Evolutionary conservation across 139 green algal genomes (phyloP), one percentile per base, ranked within the genome.

Genomic region (Ettlia oleoabundans): DNA sequence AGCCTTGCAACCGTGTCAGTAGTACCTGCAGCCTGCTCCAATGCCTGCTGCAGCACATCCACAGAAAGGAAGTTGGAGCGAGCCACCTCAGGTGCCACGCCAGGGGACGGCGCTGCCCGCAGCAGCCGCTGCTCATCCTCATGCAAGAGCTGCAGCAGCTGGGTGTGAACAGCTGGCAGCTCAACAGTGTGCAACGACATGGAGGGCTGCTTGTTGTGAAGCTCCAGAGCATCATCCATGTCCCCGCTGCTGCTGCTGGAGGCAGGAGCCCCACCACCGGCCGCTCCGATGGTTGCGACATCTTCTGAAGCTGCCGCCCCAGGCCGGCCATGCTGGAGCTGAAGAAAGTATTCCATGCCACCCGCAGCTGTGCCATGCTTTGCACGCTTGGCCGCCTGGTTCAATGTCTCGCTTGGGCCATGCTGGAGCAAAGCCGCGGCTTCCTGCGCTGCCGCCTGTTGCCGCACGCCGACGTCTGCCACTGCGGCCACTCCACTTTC

Each of bases 301-400:
- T 35, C 18, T 32, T 22, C 37, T 41, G 24, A 24, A 1, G 13
- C 22, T 3, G 40, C 53, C 43, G 58, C 75, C 1, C 38, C 40
- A 26, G 26, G 10, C 37, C 24, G 51, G 61, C 47, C 58, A 28
- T 35, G 33, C 37, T 85, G 84, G 41, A 88, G 72, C 73, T 77
- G 58, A 32, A 88, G 38, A 43, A 86, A 88, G 51, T 78, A 86
- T 1, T 65, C 35, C 68, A 87, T 73, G 67, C 32, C 65, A 15
- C 22, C 65, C 3, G n/a, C 38, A 0, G 41, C 41, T 1, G 53
- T 37, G 3, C 58, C 66, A 37, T 52, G 52, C 73, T 80, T 80
- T 28, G 53, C 37, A 21, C 73, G 68, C 53, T 84, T 73, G 18
- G 65, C 43, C 22, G 61, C 28, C 28, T 26, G 42, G 21, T 18